Conservation (phyloP, 441 rosid species). For the Erodium chrysanthum region DNA sequence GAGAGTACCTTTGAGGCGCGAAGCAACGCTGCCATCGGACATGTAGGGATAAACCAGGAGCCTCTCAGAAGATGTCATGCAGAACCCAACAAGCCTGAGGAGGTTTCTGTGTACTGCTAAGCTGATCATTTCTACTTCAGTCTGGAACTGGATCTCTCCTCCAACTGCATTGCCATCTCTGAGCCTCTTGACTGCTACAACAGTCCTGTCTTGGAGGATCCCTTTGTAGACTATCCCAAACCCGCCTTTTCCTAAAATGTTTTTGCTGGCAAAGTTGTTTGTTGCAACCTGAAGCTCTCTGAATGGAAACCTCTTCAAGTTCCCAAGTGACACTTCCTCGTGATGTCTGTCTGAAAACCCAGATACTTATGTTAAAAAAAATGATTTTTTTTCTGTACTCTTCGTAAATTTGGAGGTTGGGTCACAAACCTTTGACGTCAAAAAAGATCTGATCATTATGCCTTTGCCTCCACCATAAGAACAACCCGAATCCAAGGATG, state of each 20-base stretch:
- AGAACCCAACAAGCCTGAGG: slow-evolving; percentile 72
- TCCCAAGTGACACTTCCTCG: slow-evolving; percentile 76
- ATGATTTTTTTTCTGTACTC: not conserved
- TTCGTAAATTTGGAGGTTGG: not conserved
- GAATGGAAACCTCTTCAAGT: slow-evolving; percentile 70
- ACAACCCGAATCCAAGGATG: slow-evolving; percentile 52
- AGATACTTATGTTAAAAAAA: not conserved
- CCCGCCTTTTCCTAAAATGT: slow-evolving; percentile 84
- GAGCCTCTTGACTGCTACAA: slow-evolving; percentile 85
- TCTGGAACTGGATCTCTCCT: slow-evolving; percentile 88
- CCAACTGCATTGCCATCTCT: slow-evolving; percentile 76
- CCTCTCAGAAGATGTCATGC: slow-evolving; percentile 69
- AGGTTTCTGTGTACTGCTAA: slow-evolving; percentile 89
- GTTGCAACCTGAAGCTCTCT: slow-evolving; percentile 76
- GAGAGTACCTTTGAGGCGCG: slow-evolving; percentile 68
- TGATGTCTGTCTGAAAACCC: slow-evolving; percentile 36
- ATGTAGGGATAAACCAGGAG: slow-evolving; percentile 85
- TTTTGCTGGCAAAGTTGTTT: slow-evolving; percentile 64
- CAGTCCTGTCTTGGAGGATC: slow-evolving; percentile 53
- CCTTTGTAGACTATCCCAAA: slow-evolving; percentile 91
- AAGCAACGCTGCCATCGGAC: slow-evolving; percentile 94
- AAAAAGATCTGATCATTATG: slow-evolving; percentile 54
- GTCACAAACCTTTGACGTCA: slow-evolving; percentile 65
- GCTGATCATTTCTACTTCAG: slow-evolving; percentile 96
- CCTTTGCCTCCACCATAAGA: slow-evolving; percentile 82